These are phyloP conservation scores for Citrus cavaleriei DNA, from an alignment of 345 rosid genomes.

Conservation along the genomic window DNA sequence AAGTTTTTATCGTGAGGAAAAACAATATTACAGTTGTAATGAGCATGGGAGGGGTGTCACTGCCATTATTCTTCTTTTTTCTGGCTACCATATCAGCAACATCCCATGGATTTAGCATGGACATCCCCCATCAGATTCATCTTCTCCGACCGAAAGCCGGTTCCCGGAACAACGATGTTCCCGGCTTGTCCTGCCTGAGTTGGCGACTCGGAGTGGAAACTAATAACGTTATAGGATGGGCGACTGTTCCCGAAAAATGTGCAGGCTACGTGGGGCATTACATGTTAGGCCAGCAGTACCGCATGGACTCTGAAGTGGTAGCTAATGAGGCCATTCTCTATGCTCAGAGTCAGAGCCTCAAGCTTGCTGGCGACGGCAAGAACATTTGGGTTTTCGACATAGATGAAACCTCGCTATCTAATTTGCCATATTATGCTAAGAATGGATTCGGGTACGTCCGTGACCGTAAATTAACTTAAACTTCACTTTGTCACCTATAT, in stretches of 20 bases:
- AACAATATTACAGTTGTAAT: too few relatives aligned
- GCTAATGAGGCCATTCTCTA: constrained; percentile 32
- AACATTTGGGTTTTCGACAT: constrained; percentile 45
- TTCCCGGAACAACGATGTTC: not conserved
- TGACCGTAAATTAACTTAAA: not conserved
- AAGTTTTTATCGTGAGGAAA: too few relatives aligned
- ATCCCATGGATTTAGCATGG: constrained; percentile 5
- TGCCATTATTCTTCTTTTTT: not conserved
- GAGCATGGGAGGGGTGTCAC: not conserved
- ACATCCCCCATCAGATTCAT: constrained; percentile 28
- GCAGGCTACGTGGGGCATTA: constrained; percentile 47
- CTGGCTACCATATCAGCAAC: constrained; percentile 11
- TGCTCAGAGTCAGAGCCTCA: constrained; percentile 31
- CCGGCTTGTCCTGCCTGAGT: constrained; percentile 42
- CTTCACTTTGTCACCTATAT: not conserved
- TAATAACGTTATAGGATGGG: constrained; percentile 43
- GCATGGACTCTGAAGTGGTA: constrained; percentile 39
- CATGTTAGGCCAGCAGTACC: constrained; percentile 44
- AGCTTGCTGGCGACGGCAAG: constrained; percentile 25
- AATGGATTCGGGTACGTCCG: constrained; percentile 35
- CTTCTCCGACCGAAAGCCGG: constrained; percentile 39
- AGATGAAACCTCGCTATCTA: constrained; percentile 42
- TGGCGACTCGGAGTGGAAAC: constrained; percentile 71
- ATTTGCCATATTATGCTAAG: constrained; percentile 27
- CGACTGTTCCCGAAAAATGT: constrained; percentile 44